phyloP scores from a whole-genome alignment of 2,329 filamentous ascomycete genomes.

The Blastomyces silverae region DNA sequence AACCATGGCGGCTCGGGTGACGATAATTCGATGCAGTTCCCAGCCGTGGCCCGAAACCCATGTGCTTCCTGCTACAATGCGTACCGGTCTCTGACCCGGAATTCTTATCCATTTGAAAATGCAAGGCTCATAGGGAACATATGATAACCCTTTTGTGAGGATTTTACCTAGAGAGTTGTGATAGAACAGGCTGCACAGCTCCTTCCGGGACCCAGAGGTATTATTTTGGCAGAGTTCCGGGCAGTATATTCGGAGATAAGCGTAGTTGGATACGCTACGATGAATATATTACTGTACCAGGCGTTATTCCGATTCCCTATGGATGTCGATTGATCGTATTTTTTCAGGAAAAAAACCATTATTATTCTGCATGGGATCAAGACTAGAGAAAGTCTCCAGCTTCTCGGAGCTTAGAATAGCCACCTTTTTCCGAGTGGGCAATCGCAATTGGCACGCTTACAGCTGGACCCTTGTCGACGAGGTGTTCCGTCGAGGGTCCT shows the following conservation, averaged over 20 bases:
- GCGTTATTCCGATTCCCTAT: not conserved
- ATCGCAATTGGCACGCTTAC: constrained; percentile 5
- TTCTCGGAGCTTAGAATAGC: not conserved
- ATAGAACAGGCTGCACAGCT: not conserved
- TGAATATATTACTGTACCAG: not conserved
- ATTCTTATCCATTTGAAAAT: too few species aligned
- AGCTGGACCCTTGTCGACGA: not conserved
- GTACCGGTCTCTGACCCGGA: too few species aligned
- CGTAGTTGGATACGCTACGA: not conserved
- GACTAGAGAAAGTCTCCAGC: not conserved
- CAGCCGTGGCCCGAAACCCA: too few species aligned
- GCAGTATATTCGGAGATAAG: not conserved
- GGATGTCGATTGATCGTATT: not conserved
- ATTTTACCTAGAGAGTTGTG: not conserved
- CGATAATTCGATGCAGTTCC: too few species aligned
- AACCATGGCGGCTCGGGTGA: not conserved
- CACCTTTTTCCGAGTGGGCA: not conserved
- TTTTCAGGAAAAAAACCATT: too few species aligned
- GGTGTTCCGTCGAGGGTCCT: not conserved
- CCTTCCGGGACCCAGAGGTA: not conserved
- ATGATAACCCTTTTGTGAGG: not conserved
- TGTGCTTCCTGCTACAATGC: too few species aligned
- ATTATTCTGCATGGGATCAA: not conserved
- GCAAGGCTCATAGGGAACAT: too few species aligned
- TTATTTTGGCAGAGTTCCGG: not conserved